These are phyloP conservation scores for Mucor plumbeus DNA, from an alignment of 371 early-diverging fungal species.

Conservation along the genomic window DNA sequence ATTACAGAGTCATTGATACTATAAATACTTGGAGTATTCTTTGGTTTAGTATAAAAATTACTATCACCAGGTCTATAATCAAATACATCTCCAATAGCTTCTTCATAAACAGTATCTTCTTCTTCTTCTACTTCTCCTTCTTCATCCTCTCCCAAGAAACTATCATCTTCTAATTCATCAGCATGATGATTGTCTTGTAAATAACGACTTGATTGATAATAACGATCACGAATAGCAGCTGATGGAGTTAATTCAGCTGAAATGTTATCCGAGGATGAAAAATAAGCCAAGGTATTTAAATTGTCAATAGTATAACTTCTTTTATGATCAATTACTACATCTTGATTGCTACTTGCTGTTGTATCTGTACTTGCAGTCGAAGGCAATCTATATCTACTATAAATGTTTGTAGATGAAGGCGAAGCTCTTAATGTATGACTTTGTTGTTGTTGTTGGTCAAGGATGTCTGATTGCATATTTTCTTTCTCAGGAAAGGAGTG, in stretches of 20 bases:
- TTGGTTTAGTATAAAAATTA: constrained; percentile 21
- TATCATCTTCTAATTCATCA: constrained; percentile 20
- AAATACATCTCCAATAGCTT: constrained; percentile 27
- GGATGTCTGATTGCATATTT: background rate
- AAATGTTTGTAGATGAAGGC: constrained; percentile 28
- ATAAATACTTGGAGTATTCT: constrained; percentile 26
- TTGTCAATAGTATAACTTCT: constrained; percentile 24
- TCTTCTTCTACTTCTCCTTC: constrained; percentile 22
- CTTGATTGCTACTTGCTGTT: constrained; percentile 3
- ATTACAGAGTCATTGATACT: constrained; percentile 34
- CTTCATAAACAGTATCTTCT: constrained; percentile 21
- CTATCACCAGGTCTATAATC: constrained; percentile 31
- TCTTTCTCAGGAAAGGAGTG: background rate
- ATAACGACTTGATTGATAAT: constrained; percentile 35
- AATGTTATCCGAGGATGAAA: constrained; percentile 7
- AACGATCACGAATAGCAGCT: constrained; percentile 38
- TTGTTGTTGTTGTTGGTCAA: background rate
- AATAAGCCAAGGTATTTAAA: constrained; percentile 20
- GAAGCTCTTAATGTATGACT: constrained; percentile 10
- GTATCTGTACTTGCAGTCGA: constrained; percentile 18
- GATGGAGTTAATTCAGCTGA: constrained; percentile 30
- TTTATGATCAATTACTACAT: constrained; percentile 13
- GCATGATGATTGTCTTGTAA: constrained; percentile 21
- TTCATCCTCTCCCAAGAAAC: background rate
- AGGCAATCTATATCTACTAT: constrained; percentile 28